Conservation (phyloP, 371 early-diverging fungal genomes). For the Parasitella parasitica region DNA sequence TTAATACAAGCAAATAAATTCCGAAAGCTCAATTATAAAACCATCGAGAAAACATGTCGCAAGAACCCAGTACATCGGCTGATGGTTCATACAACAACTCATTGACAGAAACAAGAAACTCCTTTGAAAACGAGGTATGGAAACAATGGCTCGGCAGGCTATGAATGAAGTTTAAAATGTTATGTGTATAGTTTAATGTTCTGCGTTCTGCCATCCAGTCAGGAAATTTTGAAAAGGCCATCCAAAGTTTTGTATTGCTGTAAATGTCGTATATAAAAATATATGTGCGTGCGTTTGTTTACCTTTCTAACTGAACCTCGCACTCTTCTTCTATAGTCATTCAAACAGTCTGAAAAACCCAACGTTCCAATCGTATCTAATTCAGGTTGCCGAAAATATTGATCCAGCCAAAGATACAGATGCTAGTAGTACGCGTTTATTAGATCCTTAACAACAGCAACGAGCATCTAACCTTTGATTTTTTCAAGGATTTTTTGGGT, state of each 20-base stretch:
- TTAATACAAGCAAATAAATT: not conserved
- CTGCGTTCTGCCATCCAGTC: conserved; percentile 2
- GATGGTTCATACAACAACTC: not conserved
- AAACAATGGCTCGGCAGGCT: not conserved
- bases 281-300: too few relatives aligned
- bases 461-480: not conserved
- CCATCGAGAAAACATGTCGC: conserved; percentile 2
- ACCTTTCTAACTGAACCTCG: not conserved
- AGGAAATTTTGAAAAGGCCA: conserved; percentile 26
- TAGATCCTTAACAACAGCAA: too few relatives aligned
- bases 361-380: conserved; percentile 33
- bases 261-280: too few relatives aligned
- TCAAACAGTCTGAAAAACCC: conserved; percentile 35
- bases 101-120: not conserved
- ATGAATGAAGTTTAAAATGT: not conserved
- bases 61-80: conserved; percentile 1
- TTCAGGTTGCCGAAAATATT: conserved; percentile 38
- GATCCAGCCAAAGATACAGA: conserved; percentile 42
- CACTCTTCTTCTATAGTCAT: conserved; percentile 22
- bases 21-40: not conserved
- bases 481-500: conserved; percentile 39
- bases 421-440: conserved; percentile 29
- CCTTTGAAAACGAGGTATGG: conserved; percentile 16
- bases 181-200: not conserved
- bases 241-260: conserved; percentile 27